A percentile compares a stretch with the other conserved stretches of the same genome.
phyloP scores from a whole-genome alignment of 108 stramenopile genomes.

The Nannochloropsis salina region DNA sequence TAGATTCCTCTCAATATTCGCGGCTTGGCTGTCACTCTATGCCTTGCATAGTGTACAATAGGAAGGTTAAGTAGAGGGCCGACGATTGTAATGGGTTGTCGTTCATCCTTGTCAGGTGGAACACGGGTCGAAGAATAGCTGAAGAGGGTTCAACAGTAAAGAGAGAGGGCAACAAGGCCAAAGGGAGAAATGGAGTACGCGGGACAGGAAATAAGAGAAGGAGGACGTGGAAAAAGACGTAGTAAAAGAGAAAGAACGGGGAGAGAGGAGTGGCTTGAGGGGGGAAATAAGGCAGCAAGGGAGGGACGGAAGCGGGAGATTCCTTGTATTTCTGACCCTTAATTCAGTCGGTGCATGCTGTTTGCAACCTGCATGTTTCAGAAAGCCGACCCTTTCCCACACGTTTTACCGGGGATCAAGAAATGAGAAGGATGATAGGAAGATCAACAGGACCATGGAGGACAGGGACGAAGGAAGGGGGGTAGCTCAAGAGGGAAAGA shows the following conservation, averaged over 20 bases:
- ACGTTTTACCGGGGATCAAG: not conserved
- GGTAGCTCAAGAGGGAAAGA: too few species aligned
- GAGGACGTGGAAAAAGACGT: not conserved
- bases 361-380: too few species aligned
- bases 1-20: too few species aligned
- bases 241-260: not conserved
- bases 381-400: too few species aligned
- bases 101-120: too few species aligned
- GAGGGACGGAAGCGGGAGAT: not conserved
- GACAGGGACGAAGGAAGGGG: not conserved
- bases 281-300: not conserved
- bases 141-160: not conserved
- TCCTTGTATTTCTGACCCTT: too few species aligned
- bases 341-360: too few species aligned
- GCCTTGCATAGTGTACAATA: too few species aligned
- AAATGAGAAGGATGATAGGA: not conserved
- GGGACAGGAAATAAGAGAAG: not conserved
- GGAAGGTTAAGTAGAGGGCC: too few species aligned
- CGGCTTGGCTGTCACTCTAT: too few species aligned
- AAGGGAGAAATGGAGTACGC: not conserved
- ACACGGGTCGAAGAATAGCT: too few species aligned
- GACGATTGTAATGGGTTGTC: too few species aligned
- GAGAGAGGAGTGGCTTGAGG: not conserved
- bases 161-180: not conserved
- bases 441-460: not conserved